A percentile compares a stretch with the other conserved stretches of the same genome.
Evolutionary conservation across 148 eudicot species (phyloP).

Genomic region (Chenopodium suecicum): DNA sequence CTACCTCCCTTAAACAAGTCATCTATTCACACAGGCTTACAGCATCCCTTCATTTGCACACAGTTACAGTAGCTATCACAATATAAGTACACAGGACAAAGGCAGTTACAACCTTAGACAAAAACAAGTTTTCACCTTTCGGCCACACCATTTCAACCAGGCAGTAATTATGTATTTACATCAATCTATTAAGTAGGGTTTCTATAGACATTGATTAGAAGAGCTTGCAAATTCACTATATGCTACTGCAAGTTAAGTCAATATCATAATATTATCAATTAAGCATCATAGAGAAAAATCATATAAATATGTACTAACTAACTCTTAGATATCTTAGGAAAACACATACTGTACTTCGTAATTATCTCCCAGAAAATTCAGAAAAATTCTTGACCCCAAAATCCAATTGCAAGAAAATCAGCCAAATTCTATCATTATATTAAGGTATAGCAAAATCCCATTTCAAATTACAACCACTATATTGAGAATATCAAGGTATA

Average conservation of each 20-base stretch:
- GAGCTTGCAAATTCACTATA: conserved; percentile 1
- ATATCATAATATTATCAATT: not conserved
- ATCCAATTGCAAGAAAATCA: not conserved
- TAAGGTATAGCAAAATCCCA: not conserved
- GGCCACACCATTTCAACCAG: not conserved
- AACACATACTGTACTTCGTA: not conserved
- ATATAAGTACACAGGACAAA: not conserved
- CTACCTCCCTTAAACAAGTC: too few species aligned
- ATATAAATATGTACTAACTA: not conserved
- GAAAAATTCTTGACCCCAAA: not conserved
- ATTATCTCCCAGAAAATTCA: not conserved
- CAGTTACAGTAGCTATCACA: not conserved
- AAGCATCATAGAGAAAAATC: not conserved
- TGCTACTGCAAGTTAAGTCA: not conserved
- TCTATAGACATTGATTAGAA: not conserved
- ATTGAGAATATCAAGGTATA: not conserved
- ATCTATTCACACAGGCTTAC: not conserved
- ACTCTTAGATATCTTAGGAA: not conserved
- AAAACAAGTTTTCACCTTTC: not conserved
- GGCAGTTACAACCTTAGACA: not conserved
- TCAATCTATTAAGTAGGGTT: not conserved
- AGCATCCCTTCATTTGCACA: not conserved
- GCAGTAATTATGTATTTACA: not conserved
- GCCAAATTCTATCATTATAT: not conserved
- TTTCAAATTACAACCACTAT: not conserved